These are phyloP conservation scores for Zangia roseola DNA, from an alignment of 768 basidiomycete genomes.

Conservation along the genomic window DNA sequence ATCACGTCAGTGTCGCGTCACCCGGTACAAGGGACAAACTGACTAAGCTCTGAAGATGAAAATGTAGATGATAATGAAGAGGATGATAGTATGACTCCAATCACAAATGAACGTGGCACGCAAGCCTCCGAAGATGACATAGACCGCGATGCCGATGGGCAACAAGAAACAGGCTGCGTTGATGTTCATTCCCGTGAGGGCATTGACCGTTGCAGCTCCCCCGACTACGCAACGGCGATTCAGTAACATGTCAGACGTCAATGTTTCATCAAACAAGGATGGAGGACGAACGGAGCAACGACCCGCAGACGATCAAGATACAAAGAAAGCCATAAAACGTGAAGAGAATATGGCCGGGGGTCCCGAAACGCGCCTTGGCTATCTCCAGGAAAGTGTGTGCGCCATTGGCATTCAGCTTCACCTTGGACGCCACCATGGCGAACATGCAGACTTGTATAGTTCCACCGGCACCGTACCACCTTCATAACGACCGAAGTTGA, in stretches of 20 bases:
- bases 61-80: conserved; percentile 40
- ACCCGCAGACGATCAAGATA: conserved; percentile 50
- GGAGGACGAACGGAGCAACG: conserved; percentile 41
- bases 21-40: conserved; percentile 4
- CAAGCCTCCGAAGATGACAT: conserved; percentile 41
- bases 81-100: conserved; percentile 45
- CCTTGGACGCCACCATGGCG: conserved; percentile 51
- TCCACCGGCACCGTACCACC: conserved; percentile 52
- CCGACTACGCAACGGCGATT: conserved; percentile 32
- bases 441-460: conserved; percentile 56
- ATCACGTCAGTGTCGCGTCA: background rate
- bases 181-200: conserved; percentile 45
- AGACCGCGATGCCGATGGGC: conserved; percentile 45
- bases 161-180: conserved; percentile 45
- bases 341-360: conserved; percentile 46
- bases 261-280: background rate
- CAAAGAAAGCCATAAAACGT: conserved; percentile 53
- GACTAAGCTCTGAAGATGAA: conserved; percentile 36
- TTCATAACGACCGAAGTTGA: conserved; percentile 9
- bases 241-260: background rate
- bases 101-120: conserved; percentile 46
- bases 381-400: conserved; percentile 62
- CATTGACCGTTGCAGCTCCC: conserved; percentile 45
- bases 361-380: conserved; percentile 48
- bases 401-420: conserved; percentile 59